phyloP scores from a whole-genome alignment of 495 filamentous ascomycete genomes.

The Talaromyces ruber region DNA sequence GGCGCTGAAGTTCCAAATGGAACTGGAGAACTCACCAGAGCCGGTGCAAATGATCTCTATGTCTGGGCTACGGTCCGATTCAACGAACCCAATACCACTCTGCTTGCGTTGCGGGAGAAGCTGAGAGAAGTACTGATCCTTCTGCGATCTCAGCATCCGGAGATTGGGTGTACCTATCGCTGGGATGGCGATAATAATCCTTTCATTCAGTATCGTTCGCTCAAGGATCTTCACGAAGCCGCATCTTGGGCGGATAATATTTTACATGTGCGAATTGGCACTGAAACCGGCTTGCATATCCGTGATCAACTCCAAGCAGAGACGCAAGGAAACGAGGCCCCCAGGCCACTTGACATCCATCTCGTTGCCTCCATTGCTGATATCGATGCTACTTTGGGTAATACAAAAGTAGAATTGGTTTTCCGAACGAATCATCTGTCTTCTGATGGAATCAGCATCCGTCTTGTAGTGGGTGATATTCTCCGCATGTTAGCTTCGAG shows the following conservation, averaged over 20 bases:
- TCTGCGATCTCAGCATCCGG: background rate
- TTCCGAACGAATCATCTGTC: background rate
- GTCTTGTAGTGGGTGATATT: background rate
- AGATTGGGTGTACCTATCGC: background rate
- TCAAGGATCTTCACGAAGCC: background rate
- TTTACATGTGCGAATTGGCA: background rate
- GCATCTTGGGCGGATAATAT: background rate
- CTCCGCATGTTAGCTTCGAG: background rate
- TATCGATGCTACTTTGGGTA: background rate
- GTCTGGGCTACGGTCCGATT: no score
- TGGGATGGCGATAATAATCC: background rate
- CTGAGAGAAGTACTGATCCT: background rate
- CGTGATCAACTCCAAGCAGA: no score
- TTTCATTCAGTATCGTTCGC: background rate
- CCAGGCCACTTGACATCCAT: background rate
- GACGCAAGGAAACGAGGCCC: no score
- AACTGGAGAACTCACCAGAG: no score
- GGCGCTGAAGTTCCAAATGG: no score
- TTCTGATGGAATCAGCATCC: background rate
- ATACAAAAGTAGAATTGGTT: background rate
- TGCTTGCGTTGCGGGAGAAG: background rate
- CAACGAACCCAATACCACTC: no score
- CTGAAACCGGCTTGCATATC: no score
- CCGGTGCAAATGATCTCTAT: no score
- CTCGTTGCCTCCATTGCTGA: background rate